Base-by-base conservation (phyloP, 805 yeast species). In the Barnettozyma vustinii region DNA sequence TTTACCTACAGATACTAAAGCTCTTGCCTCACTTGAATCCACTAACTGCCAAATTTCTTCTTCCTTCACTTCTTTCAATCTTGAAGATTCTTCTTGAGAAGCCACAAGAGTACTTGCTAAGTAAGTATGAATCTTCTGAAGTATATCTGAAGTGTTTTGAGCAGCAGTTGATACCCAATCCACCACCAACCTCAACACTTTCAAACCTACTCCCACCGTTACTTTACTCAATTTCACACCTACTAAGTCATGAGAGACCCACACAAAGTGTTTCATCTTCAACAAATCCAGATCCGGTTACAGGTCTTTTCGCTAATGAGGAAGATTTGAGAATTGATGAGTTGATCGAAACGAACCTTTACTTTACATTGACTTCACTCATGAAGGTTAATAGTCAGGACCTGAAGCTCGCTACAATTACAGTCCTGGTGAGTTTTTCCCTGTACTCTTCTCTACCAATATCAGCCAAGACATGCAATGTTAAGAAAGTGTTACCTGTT, bases 11-110 rank as follows among this genome's bases (percentile, higher is more conserved):
- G 5, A 53, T 59, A 5, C 55, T 57, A 36, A 44, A 44, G 9
- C 48, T 60, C 10, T 36, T 60, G 9, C 62, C 64, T 20, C 59
- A 52, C 19, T 46, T 60, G 42, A 53, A 56, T 35, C 57, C 62
- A 21, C 2, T 43, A 0, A 54, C 52, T 1, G 36, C 53, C 23
- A 52, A 50, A n/a, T 8, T 9, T 9, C 46, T 58, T n/a, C 40
- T 56, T 3, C 40, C 37, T 7, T 51, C 57, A 9, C 27, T 51
- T 1, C 13, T 59, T 2, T 42, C 35, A 10, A 50, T 54, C 4
- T 20, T 60, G 16, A 47, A 49, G 7, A n/a, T 7, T 4, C 33
- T 51, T 0, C 30, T 56, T 4, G 16, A 46, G 4, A 41, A 25
- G 5, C 56, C 59, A 1, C 36, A 48, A 10, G 26, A 33, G 2